Evolutionary conservation across 352 stramenopile species (phyloP), one percentile per base, ranked within the genome.

Genomic region (Pythium aphanidermatum): DNA sequence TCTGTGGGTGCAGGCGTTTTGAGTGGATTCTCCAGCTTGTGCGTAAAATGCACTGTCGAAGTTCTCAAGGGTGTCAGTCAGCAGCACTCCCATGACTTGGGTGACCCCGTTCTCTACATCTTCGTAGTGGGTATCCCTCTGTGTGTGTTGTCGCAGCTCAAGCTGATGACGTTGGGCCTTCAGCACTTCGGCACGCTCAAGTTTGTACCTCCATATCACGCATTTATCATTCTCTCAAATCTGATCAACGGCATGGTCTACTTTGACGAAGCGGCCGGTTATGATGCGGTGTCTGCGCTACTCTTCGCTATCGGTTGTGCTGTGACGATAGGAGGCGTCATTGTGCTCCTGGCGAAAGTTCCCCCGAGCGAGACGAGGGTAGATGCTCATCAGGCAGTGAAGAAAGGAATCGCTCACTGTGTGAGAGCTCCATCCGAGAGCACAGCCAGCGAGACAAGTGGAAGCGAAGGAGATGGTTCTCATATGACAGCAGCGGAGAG

Each of bases 181-280:
- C 20, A 62, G 26, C 34, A 59, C 50, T 74, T 74, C 28, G 64
- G 64, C 12, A 68, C 64, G 23, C 57, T 74, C 56, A 74, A 74
- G 53, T 70, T 68, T 48, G 57, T 74, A 27, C 60, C 64, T 11
- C 50, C 53, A n/a, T 70, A 74, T 46, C 64, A 70, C 35, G 64
- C 55, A n/a, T 70, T 68, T 37, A 68, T 74, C 50, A 70, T 70
- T 34, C 28, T 70, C n/a, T 70, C 60, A 11, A 74, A 74, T 42
- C 33, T 74, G 10, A 39, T 65, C 19, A 68, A 68, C 37, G 64
- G 60, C 16, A 63, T 74, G 60, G 53, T 74, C 6, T 70, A 59
- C 40, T 70, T 70, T 31, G 47, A 74, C 43, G 64, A 74, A 33
- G 30, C 53, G 17, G 55, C 41, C 17, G 43, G 41, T 14, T 70